phyloP scores from a whole-genome alignment of 768 basidiomycete species.

The Boletales sp. region DNA sequence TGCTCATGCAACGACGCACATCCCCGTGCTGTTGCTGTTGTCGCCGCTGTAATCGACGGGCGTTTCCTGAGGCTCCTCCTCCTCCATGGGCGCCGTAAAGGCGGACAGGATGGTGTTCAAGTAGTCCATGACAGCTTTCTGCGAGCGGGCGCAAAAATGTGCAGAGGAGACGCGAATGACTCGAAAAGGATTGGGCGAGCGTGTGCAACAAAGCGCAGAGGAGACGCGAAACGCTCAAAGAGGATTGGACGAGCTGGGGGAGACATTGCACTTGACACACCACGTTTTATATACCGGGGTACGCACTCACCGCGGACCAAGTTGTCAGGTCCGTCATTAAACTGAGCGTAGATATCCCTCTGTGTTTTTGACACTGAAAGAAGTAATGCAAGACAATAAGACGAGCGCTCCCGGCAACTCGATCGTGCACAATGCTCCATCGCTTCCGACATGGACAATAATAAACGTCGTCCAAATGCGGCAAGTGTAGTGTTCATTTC shows the following conservation, averaged over 20 bases:
- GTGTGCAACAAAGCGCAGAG: too few relatives aligned
- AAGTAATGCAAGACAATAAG: slow-evolving; percentile 21
- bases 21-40: not conserved
- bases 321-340: not conserved
- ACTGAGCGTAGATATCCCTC: not conserved
- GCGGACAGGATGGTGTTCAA: slow-evolving; percentile 15
- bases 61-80: not conserved
- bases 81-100: slow-evolving; percentile 5
- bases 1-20: slow-evolving; percentile 23
- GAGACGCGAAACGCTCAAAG: too few relatives aligned
- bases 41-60: slow-evolving; percentile 10
- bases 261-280: not conserved
- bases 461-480: slow-evolving; percentile 15
- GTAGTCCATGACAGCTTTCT: slow-evolving; percentile 18
- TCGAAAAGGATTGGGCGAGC: too few relatives aligned
- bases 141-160: not conserved
- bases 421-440: slow-evolving; percentile 6
- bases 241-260: not conserved
- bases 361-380: not conserved
- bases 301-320: too few relatives aligned
- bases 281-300: not conserved
- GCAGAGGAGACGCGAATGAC: too few relatives aligned
- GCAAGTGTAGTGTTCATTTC: slow-evolving; percentile 17
- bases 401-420: not conserved
- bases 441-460: slow-evolving; percentile 16